phyloP scores from a whole-genome alignment of 2,329 filamentous ascomycete genomes.

The Alternaria sp. region DNA sequence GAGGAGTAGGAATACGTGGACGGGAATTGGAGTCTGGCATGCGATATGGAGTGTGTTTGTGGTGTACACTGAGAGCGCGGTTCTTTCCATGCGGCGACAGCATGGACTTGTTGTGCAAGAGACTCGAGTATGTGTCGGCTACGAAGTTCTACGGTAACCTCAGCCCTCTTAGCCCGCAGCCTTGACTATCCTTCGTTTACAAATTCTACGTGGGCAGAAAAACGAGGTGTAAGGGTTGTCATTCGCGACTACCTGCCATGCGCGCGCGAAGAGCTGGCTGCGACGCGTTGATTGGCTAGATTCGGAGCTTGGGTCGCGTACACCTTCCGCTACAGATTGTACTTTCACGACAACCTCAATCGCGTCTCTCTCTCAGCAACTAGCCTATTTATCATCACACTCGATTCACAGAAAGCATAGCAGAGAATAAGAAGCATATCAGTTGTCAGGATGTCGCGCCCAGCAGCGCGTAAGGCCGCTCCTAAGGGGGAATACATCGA shows the following conservation, averaged over 20 bases:
- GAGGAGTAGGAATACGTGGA: neutral
- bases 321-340: conserved; percentile 2
- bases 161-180: neutral
- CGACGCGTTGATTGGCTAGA: conserved; percentile 5
- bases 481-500: conserved; percentile 95
- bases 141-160: neutral
- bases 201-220: neutral
- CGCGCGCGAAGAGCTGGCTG: neutral
- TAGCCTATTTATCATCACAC: neutral
- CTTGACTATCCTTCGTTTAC: too few relatives aligned
- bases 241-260: neutral
- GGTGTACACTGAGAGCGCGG: neutral
- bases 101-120: neutral
- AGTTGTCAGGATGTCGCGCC: conserved; percentile 49
- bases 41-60: neutral
- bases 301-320: conserved; percentile 1
- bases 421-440: neutral
- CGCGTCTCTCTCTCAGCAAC: neutral
- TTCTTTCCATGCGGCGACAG: neutral
- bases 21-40: neutral
- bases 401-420: neutral
- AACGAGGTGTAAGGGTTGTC: neutral
- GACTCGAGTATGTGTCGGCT: neutral
- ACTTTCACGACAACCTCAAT: neutral
- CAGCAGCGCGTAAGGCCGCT: conserved; percentile 60